A percentile compares a stretch with the other conserved stretches of the same genome.
Conservation (phyloP, 768 basidiomycete species). For the Trametes gibbosa region DNA sequence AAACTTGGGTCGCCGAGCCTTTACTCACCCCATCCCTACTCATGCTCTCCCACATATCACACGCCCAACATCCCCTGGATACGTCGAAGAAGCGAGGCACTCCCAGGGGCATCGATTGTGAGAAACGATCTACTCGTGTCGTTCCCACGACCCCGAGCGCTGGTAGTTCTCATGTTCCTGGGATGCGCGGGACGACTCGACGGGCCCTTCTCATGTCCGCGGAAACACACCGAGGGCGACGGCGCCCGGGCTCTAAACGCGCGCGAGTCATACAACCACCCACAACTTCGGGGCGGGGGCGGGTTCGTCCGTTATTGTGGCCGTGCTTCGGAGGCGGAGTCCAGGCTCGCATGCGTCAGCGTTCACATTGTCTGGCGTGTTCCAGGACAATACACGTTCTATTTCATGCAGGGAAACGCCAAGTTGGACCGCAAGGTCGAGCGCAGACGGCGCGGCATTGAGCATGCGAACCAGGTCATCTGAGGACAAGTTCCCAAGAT, state of each 20-base stretch:
- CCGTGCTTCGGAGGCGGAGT: neutral
- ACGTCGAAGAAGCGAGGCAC: neutral
- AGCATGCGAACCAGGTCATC: no score
- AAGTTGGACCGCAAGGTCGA: no score
- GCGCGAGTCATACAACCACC: slow-evolving; percentile 10
- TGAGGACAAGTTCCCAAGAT: no score
- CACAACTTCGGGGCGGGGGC: slow-evolving; percentile 11
- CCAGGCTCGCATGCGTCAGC: neutral
- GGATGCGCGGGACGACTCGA: neutral
- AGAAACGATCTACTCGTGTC: neutral
- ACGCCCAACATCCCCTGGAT: neutral
- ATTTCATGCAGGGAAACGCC: no score
- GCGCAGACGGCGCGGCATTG: no score
- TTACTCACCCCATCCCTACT: neutral
- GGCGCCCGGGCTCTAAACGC: neutral
- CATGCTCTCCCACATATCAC: neutral
- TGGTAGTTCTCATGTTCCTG: slow-evolving; percentile 10
- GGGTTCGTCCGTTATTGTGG: neutral
- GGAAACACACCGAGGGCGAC: neutral
- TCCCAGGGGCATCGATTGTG: neutral
- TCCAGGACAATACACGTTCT: neutral
- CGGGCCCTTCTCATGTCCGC: slow-evolving; percentile 1
- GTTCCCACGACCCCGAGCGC: slow-evolving; percentile 1
- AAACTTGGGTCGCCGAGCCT: neutral
- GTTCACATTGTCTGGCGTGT: neutral